phyloP scores from a whole-genome alignment of 1,284 basidiomycete genomes.

The Psilocybe mexicana region DNA sequence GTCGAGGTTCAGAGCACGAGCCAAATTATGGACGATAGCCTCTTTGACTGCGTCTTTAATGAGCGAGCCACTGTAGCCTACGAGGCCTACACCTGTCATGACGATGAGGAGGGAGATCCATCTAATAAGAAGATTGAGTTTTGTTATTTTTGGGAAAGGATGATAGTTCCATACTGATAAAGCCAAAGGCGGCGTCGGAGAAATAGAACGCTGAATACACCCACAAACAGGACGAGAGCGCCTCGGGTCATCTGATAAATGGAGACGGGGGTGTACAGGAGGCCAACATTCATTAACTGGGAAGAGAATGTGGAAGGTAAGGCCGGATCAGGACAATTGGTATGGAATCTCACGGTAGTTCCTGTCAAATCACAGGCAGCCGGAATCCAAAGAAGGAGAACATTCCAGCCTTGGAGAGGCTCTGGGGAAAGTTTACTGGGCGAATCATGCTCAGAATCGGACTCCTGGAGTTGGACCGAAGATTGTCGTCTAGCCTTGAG shows the following conservation, averaged over 20 bases:
- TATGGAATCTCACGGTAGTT: conserved; percentile 64
- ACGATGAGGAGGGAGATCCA: conserved; percentile 93
- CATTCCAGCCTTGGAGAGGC: conserved; percentile 63
- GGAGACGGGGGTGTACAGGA: conserved; percentile 94
- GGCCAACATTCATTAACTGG: conserved; percentile 92
- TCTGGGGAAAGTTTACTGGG: conserved; percentile 48
- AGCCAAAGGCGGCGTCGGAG: conserved; percentile 78
- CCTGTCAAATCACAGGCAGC: conserved; percentile 86
- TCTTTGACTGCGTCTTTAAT: conserved; percentile 72
- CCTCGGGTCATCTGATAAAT: conserved; percentile 99
- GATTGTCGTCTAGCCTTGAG: conserved; percentile 47
- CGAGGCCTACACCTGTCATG: conserved; percentile 87
- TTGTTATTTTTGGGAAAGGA: conserved; percentile 13
- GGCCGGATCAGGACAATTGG: background rate
- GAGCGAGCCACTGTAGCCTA: conserved; percentile 90
- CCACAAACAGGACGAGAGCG: conserved; percentile 96
- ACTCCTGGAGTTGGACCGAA: conserved; percentile 53
- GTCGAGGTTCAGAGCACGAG: conserved; percentile 27
- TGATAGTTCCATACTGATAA: conserved; percentile 60
- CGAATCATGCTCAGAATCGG: conserved; percentile 42
- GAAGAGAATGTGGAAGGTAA: conserved; percentile 3
- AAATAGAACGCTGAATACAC: conserved; percentile 90
- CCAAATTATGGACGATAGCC: conserved; percentile 29
- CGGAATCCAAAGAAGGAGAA: conserved; percentile 84
- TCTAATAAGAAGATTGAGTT: conserved; percentile 39